Evolutionary conservation across 768 basidiomycete genomes (phyloP), one percentile per base, ranked within the genome.

Genomic region (Phanerochaete carnosa): DNA sequence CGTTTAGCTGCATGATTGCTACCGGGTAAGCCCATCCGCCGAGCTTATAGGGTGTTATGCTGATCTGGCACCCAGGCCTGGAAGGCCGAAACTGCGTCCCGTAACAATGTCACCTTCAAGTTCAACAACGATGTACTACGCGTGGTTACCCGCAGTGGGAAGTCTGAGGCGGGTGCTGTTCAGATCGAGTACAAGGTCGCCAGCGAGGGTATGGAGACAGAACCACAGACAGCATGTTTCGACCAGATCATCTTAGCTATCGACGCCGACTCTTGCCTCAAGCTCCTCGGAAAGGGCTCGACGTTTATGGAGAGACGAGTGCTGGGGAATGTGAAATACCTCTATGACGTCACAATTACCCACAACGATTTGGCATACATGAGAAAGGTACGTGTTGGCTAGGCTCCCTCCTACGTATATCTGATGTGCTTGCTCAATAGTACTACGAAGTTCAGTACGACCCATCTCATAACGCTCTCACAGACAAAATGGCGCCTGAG

Each of bases 271-370:
- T 77, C 77, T 2, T 73, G 75, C 19, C 74, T 79, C 64, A 72
- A 75, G 46, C 63, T 81, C 0, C 69, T 82, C 9, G 77, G 77
- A 22, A 73, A 72, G 56, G 62, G 74, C 35, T 77, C 77, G 13
- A 70, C 71, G 2, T 73, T 68, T 66, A 62, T 74, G 46, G 80
- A 83, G 65, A 73, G 68, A 59, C 66, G 62, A 26, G 75, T 81
- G 4, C 67, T 81, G 53, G 79, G 80, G 13, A 73, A 66, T 45
- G 77, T 80, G 46, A 80, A 77, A 70, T 79, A 79, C 58, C 70
- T 78, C 12, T 75, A 76, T 70, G 77, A 82, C 55, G 69, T 80
- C n/a, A 80, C 79, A 0, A 79, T 83, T 32, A 83, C 82, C 1
- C 83, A 84, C 63, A 75, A 71, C 39, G 80, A 83, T 55, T 60